Conservation (phyloP, 2,329 filamentous ascomycete species). For the Clonostachys rhizophaga region DNA sequence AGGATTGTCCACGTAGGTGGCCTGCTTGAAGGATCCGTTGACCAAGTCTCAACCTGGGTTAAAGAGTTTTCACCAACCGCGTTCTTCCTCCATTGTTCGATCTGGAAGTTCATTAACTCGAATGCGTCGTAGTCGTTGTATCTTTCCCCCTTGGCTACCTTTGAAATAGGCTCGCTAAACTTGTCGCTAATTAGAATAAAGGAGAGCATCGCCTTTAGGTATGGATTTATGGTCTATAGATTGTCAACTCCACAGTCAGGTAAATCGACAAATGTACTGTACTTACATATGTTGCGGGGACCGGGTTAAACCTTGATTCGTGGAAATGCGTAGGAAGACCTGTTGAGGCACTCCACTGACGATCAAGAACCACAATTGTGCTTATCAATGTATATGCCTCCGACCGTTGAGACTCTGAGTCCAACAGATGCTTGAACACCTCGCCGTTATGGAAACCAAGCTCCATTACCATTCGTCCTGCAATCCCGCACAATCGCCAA, state of each 20-base stretch:
- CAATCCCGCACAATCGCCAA: conserved; percentile 17
- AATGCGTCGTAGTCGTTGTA: conserved; percentile 15
- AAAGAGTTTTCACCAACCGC: conserved; percentile 7
- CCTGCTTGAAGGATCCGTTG: background rate
- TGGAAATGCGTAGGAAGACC: conserved; percentile 9
- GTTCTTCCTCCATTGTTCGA: conserved; percentile 17
- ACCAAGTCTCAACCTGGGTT: background rate
- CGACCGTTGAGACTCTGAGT: conserved; percentile 1
- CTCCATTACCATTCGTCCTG: conserved; percentile 16
- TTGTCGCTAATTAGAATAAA: conserved; percentile 13
- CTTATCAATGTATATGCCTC: conserved; percentile 4
- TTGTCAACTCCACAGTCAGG: background rate
- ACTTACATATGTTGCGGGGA: background rate
- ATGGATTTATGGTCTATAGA: conserved; percentile 2
- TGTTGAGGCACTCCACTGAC: conserved; percentile 8
- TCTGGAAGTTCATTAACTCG: conserved; percentile 20
- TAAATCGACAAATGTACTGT: background rate
- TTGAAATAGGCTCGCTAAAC: conserved; percentile 8
- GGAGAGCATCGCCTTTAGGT: conserved; percentile 9
- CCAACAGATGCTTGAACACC: conserved; percentile 9
- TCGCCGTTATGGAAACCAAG: conserved; percentile 17
- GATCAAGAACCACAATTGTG: conserved; percentile 7
- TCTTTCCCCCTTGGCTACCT: conserved; percentile 4
- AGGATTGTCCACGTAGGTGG: conserved; percentile 1
- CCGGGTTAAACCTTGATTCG: conserved; percentile 4